Evolutionary conservation across 1,284 basidiomycete species (phyloP).

Genomic region (Fistulina hepatica): DNA sequence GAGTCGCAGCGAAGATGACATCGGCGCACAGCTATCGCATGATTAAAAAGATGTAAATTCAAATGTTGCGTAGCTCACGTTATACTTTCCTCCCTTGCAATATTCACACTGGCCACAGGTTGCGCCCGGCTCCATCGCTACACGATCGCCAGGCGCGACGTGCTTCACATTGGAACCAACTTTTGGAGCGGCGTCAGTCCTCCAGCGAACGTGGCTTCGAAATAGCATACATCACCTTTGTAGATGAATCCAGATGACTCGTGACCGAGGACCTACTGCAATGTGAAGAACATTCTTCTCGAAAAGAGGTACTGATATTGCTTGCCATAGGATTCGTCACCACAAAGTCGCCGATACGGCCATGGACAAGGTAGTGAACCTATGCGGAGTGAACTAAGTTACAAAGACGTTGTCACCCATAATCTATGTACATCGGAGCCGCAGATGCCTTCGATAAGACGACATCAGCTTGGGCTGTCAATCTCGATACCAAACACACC

Average conservation of each 20-base stretch:
- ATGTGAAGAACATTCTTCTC: constrained; percentile 4
- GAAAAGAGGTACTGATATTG: neutral
- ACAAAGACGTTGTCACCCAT: no score
- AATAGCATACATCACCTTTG: constrained; percentile 32
- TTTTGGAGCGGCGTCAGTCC: constrained; percentile 17
- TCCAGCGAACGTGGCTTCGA: neutral
- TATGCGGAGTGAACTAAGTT: constrained; percentile 20
- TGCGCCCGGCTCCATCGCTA: constrained; percentile 78
- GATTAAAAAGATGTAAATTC: constrained; percentile 3
- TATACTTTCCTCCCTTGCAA: constrained; percentile 12
- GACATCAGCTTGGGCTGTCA: constrained; percentile 2
- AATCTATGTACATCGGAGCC: constrained; percentile 62
- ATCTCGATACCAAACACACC: constrained; percentile 30
- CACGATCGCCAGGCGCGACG: constrained; percentile 75
- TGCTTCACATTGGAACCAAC: constrained; percentile 64
- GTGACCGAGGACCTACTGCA: constrained; percentile 47
- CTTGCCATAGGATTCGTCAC: constrained; percentile 69
- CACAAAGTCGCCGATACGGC: constrained; percentile 71
- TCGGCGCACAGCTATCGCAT: constrained; percentile 55
- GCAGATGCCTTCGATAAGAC: constrained; percentile 58
- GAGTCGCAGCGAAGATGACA: constrained; percentile 81
- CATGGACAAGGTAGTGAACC: constrained; percentile 70
- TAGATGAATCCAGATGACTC: constrained; percentile 49
- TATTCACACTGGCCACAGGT: constrained; percentile 47
- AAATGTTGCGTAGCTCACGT: constrained; percentile 34